Evolutionary conservation across 768 basidiomycete genomes (phyloP), one percentile per base, ranked within the genome.

Genomic region (Leucocoprinus birnbaumii): DNA sequence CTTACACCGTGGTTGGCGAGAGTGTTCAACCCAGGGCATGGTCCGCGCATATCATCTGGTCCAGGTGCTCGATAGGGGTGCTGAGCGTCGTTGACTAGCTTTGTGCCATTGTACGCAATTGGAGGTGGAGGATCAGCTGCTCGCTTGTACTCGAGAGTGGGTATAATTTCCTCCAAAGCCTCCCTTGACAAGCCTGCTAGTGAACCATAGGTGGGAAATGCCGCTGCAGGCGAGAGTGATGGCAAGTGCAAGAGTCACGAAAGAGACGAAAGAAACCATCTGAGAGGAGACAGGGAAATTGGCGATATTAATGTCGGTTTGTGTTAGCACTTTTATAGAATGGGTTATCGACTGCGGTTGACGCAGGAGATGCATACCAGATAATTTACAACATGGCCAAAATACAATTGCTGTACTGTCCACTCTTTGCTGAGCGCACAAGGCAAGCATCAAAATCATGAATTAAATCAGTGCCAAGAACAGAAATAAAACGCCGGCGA

Each of bases 141-240:
- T 13, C 46, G 40, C 5, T 25, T 38, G 7, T 21, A 13, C 1
- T 46, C 7, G 24, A 59, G 58, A 24, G 24, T 25, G 3, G 51
- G 55, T 13, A 61, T 24, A 8, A 59, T 41, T 22, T 25, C 41
- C 9, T 63, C 63, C 42, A 65, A 31, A 24, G 62, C 58, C 16
- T 58, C 55, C 31, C 58, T 58, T 13, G 60, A 48, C 31, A 68
- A 59, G 5, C 66, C 66, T 24, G 62, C 65, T 8, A 68, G 59
- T 4, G 63, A 65, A 14, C 48, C 51, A 51, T 66, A 62, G 8
- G 57, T 40, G 2, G 66, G 65, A 43, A 66, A 68, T 3, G 63
- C 65, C 2, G 19, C 13, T n/a, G 45, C 25, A 2, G 54, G 2
- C 10, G 57, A n/a, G 31, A 40, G 47, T 24, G 9, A 42, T 31